Base-by-base conservation (phyloP, 2,329 filamentous ascomycete species). In the Cryphonectria radicalis region DNA sequence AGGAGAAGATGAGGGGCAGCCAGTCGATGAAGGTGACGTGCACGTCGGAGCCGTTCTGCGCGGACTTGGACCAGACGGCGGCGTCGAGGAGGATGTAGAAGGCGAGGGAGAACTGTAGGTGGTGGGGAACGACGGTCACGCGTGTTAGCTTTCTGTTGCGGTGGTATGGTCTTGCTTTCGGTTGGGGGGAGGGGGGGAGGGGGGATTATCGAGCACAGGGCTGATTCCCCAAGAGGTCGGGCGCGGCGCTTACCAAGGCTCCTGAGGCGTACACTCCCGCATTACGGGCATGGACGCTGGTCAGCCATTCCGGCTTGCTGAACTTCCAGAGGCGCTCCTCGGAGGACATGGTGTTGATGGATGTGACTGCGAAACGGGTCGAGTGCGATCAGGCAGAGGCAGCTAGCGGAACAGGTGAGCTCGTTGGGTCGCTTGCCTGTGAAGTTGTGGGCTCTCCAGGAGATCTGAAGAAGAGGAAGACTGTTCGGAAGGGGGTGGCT, bases 281-380 rank as follows among this genome's bases (percentile, higher is more conserved):
- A 75, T 90, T 90, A 77, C 89, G 88, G 74, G 88, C 88, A 83
- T 86, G 89, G 74, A 86, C 84, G 80, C 86, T 90, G 82, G 89
- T 90, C 70, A 91, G 84, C 89, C 89, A 92, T 78, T 90, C 88
- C 69, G 90, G 90, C 84, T 83, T 86, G 80, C 84, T 80, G 78
- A 91, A 91, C 83, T 90, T 91, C 86, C 87, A 91, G 76, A 91
- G 88, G 70, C 89, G 87, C 72, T 91, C 89, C 75, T 91, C 89
- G 74, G 89, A 87, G 74, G 89, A 87, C 88, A 90, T 90, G 66
- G 46, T 79, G 75, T 68, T 70, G 72, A 62, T 14, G 32, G 66
- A 22, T 28, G 28, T 22, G 42, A 32, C 13, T 42, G 40, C n/a
- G 37, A 35, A 53, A n/a, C 43, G 0, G 25, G 63, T 19, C 42